Evolutionary conservation across 2,329 filamentous ascomycete species (phyloP).

Genomic region (Truncatella angustata): DNA sequence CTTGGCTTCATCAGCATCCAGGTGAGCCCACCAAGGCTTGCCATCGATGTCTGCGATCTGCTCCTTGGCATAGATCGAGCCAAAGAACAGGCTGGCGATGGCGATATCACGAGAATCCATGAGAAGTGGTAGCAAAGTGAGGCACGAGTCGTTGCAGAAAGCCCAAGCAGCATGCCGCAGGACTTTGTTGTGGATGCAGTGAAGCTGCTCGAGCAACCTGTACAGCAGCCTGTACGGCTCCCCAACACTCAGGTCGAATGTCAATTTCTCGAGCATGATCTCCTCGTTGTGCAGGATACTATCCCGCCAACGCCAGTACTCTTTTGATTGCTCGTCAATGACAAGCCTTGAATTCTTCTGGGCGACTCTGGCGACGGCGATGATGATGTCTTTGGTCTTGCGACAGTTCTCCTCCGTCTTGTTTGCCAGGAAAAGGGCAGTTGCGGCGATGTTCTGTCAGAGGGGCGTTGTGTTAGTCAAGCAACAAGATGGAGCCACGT

Average conservation of each 20-base stretch:
- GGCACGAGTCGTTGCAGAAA: conserved; percentile 86
- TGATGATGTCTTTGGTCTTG: conserved; percentile 92
- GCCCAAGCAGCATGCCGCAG: conserved; percentile 88
- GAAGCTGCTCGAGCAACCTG: conserved; percentile 72
- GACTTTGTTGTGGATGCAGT: conserved; percentile 74
- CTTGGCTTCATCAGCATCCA: conserved; percentile 69
- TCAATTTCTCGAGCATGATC: conserved; percentile 84
- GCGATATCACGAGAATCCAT: conserved; percentile 79
- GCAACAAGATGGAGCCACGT: background rate
- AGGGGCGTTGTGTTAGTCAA: background rate
- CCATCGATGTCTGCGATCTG: conserved; percentile 75
- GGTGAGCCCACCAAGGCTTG: conserved; percentile 81
- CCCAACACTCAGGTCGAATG: conserved; percentile 89
- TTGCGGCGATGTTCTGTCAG: conserved; percentile 75
- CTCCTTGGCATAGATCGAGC: conserved; percentile 70
- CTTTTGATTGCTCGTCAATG: conserved; percentile 95
- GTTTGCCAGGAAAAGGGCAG: conserved; percentile 87
- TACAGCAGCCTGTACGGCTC: conserved; percentile 85
- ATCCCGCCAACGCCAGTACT: conserved; percentile 97
- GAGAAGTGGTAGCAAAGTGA: conserved; percentile 81
- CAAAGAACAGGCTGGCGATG: conserved; percentile 82
- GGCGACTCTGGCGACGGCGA: conserved; percentile 89
- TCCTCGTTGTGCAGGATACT: conserved; percentile 92
- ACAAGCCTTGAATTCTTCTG: conserved; percentile 89
- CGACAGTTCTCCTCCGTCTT: conserved; percentile 97